Percentiles rank a stretch among this genome's conserved stretches.
phyloP scores from a whole-genome alignment of 768 basidiomycete genomes.

The Lactarius indigo region DNA sequence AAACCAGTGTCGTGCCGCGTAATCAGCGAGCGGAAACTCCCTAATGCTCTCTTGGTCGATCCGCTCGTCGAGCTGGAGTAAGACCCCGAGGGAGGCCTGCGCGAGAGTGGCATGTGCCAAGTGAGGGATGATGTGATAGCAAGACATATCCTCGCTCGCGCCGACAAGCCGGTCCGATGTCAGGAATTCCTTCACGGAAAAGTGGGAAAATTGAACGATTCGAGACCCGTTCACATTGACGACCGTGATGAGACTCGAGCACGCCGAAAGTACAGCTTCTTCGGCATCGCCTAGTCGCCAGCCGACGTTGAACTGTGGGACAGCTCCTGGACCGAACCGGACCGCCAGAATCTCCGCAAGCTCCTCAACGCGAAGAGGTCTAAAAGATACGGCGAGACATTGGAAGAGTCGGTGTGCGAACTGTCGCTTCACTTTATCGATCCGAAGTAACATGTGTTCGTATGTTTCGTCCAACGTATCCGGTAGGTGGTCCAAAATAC shows the following conservation, averaged over 20 bases:
- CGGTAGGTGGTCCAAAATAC: too few relatives aligned
- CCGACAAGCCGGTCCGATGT: neutral
- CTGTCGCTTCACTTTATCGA: neutral
- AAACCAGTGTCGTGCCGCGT: slow-evolving; percentile 4
- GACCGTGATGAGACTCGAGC: slow-evolving; percentile 1
- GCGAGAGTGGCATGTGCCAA: slow-evolving; percentile 2
- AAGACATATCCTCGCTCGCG: neutral
- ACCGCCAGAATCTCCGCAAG: slow-evolving; percentile 9
- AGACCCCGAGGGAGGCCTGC: neutral
- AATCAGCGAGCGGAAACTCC: neutral
- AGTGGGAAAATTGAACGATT: slow-evolving; percentile 11
- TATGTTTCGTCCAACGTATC: too few relatives aligned
- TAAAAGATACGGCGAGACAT: neutral
- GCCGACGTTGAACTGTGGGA: neutral
- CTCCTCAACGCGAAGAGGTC: slow-evolving; percentile 2
- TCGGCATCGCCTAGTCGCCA: slow-evolving; percentile 5
- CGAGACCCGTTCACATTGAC: neutral
- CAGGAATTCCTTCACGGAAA: slow-evolving; percentile 10
- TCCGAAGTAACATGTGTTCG: neutral
- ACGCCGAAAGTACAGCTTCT: neutral
- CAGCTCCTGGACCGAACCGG: neutral
- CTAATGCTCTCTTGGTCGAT: neutral
- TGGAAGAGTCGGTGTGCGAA: slow-evolving; percentile 6
- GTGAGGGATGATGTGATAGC: neutral
- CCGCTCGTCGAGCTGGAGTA: neutral